These are phyloP conservation scores for Wilhelminamyces savonicus DNA, from an alignment of 805 yeast genomes.

Conservation along the genomic window DNA sequence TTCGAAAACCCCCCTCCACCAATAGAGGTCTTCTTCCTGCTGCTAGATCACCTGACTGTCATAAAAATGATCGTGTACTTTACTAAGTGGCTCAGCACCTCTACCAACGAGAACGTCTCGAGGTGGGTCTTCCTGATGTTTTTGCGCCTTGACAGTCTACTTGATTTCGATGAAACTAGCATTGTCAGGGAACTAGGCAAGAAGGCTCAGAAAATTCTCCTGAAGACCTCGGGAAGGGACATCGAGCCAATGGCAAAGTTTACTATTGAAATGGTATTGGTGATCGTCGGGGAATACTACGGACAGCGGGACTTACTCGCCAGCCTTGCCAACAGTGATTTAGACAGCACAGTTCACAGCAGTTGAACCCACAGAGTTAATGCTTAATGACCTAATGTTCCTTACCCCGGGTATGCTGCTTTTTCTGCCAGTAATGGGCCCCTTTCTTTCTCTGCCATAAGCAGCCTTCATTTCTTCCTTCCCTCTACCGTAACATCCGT, in stretches of 20 bases:
- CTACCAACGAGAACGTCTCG: slow-evolving; percentile 18
- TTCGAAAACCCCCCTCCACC: slow-evolving; percentile 24
- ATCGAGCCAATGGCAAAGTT: slow-evolving; percentile 8
- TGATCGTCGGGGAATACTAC: slow-evolving; percentile 25
- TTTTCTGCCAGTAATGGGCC: too few species aligned
- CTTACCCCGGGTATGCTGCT: too few species aligned
- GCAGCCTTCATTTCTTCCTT: too few species aligned
- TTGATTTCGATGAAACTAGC: slow-evolving; percentile 28
- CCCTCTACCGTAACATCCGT: too few species aligned
- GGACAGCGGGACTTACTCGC: slow-evolving; percentile 28
- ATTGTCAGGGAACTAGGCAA: slow-evolving; percentile 30
- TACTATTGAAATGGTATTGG: slow-evolving; percentile 25
- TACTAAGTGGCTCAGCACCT: slow-evolving; percentile 33
- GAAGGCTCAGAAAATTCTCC: slow-evolving; percentile 27
- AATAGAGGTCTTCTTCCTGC: slow-evolving; percentile 10
- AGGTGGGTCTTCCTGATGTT: slow-evolving; percentile 32
- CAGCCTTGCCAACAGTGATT: neutral
- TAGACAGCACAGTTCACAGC: too few species aligned
- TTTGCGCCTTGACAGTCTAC: slow-evolving; percentile 26
- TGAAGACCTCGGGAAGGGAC: slow-evolving; percentile 4
- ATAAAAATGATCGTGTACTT: slow-evolving; percentile 28
- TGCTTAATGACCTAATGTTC: too few species aligned
- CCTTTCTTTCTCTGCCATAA: too few species aligned
- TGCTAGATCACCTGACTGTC: slow-evolving; percentile 24
- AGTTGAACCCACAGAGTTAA: too few species aligned